These are phyloP conservation scores for Fusarium multiceps DNA, from an alignment of 2,329 filamentous ascomycete genomes.

Conservation along the genomic window DNA sequence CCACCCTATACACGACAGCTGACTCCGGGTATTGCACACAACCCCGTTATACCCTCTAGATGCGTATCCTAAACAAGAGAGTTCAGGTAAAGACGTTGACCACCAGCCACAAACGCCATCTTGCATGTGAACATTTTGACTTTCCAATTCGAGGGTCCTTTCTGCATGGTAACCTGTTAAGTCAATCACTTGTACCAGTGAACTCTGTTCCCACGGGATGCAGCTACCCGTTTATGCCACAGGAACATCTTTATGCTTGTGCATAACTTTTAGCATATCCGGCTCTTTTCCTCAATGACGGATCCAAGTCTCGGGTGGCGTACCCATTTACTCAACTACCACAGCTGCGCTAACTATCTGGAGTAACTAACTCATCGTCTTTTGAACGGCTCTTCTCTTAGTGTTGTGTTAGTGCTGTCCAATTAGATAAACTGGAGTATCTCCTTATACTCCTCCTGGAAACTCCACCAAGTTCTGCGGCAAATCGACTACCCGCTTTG, in stretches of 20 bases:
- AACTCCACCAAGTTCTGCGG: not conserved
- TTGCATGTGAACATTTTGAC: not conserved
- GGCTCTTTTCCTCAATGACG: not conserved
- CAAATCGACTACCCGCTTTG: not conserved
- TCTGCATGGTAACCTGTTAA: not conserved
- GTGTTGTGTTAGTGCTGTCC: not conserved
- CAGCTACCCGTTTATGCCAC: not conserved
- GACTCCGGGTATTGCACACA: not conserved
- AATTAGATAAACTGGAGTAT: not conserved
- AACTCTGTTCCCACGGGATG: not conserved
- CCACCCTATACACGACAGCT: too few relatives aligned
- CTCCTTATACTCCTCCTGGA: not conserved
- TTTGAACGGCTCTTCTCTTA: not conserved
- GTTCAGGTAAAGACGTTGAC: not conserved
- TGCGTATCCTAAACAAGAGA: not conserved
- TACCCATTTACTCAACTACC: not conserved
- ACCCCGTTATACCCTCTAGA: not conserved
- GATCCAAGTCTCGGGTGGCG: not conserved
- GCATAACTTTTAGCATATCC: not conserved
- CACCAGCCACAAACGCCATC: not conserved
- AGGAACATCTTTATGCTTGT: not conserved
- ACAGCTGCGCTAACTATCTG: not conserved
- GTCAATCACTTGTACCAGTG: not conserved
- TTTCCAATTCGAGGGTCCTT: not conserved
- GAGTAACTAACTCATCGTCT: not conserved